Conservation (phyloP, 139 green algal species). For the Coelastrella sp. region DNA sequence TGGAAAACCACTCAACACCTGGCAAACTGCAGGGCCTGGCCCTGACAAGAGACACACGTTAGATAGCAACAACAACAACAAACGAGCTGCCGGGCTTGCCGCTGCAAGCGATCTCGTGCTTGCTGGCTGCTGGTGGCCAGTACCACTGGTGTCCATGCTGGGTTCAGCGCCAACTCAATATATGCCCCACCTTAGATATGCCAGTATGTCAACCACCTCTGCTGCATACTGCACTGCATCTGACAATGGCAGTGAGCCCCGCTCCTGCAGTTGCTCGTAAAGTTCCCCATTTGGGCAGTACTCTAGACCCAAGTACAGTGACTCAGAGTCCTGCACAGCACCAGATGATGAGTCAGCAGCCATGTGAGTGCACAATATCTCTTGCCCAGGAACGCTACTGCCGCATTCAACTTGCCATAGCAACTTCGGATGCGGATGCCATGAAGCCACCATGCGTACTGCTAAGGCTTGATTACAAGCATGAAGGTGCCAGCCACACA, state of each 20-base stretch:
- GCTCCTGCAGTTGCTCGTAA: slow-evolving; percentile 71
- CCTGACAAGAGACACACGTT: neutral
- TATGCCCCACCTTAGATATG: slow-evolving; percentile 61
- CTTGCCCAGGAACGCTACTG: neutral
- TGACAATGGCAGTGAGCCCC: slow-evolving; percentile 28
- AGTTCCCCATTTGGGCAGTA: slow-evolving; percentile 76
- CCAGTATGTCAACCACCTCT: slow-evolving; percentile 87
- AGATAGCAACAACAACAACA: neutral
- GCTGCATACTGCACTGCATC: slow-evolving; percentile 46
- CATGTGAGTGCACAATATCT: neutral
- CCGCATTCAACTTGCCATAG: neutral
- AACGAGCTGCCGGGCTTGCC: neutral
- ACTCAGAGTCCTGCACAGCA: slow-evolving; percentile 47
- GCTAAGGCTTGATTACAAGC: too few species aligned
- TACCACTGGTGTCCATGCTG: neutral
- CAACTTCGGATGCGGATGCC: neutral
- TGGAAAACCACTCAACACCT: neutral
- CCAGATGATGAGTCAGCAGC: neutral
- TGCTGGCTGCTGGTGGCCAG: neutral
- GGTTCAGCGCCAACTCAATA: neutral
- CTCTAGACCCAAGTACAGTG: slow-evolving; percentile 76
- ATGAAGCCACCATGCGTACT: too few species aligned
- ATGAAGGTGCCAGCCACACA: too few species aligned
- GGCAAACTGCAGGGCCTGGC: neutral
- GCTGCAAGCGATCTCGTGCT: neutral